Evolutionary conservation across 1,139 yeast species (phyloP).

Genomic region (Lodderomyces orthopsilosis): DNA sequence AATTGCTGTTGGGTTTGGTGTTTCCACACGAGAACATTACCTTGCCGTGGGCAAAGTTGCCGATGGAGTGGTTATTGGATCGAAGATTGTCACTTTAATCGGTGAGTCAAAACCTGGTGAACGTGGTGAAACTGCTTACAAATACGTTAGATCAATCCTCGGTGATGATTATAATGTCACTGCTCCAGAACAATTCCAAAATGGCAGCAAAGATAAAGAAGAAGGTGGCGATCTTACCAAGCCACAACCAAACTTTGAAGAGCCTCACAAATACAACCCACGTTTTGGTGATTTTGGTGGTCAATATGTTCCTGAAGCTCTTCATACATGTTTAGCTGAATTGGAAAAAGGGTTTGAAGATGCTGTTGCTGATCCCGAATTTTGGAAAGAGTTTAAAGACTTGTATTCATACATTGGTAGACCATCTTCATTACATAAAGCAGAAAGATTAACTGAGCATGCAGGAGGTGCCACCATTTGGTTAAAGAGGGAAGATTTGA

Average conservation of each 20-base stretch:
- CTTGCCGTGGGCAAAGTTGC: slow-evolving; percentile 73
- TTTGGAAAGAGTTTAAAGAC: slow-evolving; percentile 89
- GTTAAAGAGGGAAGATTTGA: slow-evolving; percentile 96
- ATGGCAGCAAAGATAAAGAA: slow-evolving; percentile 12
- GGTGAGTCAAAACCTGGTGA: slow-evolving; percentile 61
- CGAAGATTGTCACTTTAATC: slow-evolving; percentile 70
- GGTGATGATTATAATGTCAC: slow-evolving; percentile 52
- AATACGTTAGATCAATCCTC: slow-evolving; percentile 67
- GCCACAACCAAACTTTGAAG: slow-evolving; percentile 47
- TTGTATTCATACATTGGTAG: slow-evolving; percentile 89
- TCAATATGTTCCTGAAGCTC: slow-evolving; percentile 95
- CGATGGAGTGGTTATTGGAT: slow-evolving; percentile 95
- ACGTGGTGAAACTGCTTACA: slow-evolving; percentile 58
- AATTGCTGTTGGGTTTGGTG: slow-evolving; percentile 96
- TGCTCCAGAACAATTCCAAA: slow-evolving; percentile 29
- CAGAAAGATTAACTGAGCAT: slow-evolving; percentile 82
- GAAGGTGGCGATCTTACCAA: slow-evolving; percentile 17
- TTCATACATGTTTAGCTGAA: slow-evolving; percentile 87
- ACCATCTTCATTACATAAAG: slow-evolving; percentile 89
- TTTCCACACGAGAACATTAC: slow-evolving; percentile 89
- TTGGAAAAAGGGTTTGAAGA: slow-evolving; percentile 82
- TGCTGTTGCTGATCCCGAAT: slow-evolving; percentile 82
- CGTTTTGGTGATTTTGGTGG: slow-evolving; percentile 97
- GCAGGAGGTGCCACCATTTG: slow-evolving; percentile 98
- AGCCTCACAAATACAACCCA: slow-evolving; percentile 57